Evolutionary conservation across 257 asterid genomes (phyloP).

Genomic region (Gentiana dahurica): DNA sequence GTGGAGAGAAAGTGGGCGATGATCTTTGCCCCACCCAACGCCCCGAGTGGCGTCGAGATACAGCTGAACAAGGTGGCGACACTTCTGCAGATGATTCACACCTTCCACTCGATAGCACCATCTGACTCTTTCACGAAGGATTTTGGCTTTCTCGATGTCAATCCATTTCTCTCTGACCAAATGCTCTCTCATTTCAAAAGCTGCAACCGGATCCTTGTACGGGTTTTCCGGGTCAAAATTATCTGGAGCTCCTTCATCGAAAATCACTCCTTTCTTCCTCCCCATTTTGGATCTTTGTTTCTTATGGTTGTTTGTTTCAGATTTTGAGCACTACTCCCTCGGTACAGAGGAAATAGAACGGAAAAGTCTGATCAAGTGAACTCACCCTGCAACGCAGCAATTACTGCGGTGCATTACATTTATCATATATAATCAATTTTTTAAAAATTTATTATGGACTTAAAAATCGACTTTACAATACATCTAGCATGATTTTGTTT

Average conservation of each 20-base stretch:
- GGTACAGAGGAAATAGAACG: background rate
- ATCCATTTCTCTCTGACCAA: constrained; percentile 91
- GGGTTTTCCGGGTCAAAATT: constrained; percentile 82
- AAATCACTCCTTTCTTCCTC: constrained; percentile 62
- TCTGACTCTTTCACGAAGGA: constrained; percentile 74
- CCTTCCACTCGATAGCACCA: constrained; percentile 96
- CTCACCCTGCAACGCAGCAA: no score
- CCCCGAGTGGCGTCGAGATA: constrained; percentile 94
- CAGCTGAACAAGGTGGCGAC: constrained; percentile 86
- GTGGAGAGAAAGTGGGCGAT: constrained; percentile 69
- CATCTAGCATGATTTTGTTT: no score
- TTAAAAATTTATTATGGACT: no score
- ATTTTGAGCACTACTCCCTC: no score
- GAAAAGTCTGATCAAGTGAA: background rate
- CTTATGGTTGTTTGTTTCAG: no score
- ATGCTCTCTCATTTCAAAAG: constrained; percentile 91
- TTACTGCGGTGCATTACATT: no score
- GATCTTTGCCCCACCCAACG: constrained; percentile 89
- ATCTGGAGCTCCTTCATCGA: constrained; percentile 89
- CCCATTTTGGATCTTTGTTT: constrained; percentile 38
- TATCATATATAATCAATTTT: no score
- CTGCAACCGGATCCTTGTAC: constrained; percentile 87
- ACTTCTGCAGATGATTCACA: constrained; percentile 83
- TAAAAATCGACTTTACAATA: no score
- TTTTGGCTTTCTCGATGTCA: constrained; percentile 95